Evolutionary conservation across 352 stramenopile genomes (phyloP), one percentile per base, ranked within the genome.

Genomic region (Globisporangium alternatum): DNA sequence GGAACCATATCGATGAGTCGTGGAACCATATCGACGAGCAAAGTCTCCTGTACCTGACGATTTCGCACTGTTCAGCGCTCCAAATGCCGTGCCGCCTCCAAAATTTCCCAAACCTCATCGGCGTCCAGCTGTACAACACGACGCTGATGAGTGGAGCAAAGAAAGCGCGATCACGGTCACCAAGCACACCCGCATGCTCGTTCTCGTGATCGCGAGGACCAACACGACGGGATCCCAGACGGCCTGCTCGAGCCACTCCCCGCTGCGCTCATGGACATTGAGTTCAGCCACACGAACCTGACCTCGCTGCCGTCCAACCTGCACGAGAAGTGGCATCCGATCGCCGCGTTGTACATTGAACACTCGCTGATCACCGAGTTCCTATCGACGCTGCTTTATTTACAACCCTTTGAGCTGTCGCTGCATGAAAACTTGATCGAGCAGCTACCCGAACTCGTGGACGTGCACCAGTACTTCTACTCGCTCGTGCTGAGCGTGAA

Each of bases 391-490:
- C 45, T 68, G 5, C 10, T 62, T 22, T 13, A 28, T 3, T 21
- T 69, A 19, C 13, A 52, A 2, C 13, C 22, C 6, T 17, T 7
- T 0, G 22, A 55, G 3, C 39, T 68, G 6, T 62, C 41, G 5
- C 57, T 66, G 0, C n/a, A 56, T 12, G 43, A 31, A 15, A 66
- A 61, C 21, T 19, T 45, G 12, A 58, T 70, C 30, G 5, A 56
- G 28, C 3, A 12, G 17, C 49, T 65, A 7, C 35, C 48, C 5
- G 48, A 9, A 47, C 51, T 51, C 6, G 53, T 72, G 1, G 43
- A 43, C 12, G 53, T 75, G 15, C 62, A 79, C 21, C 49, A 75
- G n/a, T 56, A 69, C 68, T 44, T 61, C 56, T 62, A 37, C 30
- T 62, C 39, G 31, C 25, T 62, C 9, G n/a, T 41, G 39, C 15